phyloP scores from a whole-genome alignment of 164 flowering plant genomes.

The Sextonia rubra region DNA sequence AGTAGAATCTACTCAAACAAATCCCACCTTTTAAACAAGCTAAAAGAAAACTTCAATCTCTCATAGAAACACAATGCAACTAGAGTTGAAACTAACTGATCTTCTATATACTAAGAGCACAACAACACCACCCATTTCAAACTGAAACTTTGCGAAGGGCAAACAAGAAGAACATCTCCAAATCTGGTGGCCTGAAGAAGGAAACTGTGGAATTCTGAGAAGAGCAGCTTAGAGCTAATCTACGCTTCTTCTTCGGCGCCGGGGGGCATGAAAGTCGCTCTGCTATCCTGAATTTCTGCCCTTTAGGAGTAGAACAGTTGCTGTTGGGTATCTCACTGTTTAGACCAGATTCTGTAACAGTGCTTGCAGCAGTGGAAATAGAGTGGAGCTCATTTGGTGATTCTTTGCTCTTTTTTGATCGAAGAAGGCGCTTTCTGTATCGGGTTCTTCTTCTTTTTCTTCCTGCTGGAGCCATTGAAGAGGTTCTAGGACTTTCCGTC shows the following conservation, averaged over 20 bases:
- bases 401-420: constrained; percentile 1
- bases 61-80: neutral
- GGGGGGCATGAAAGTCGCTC: constrained; percentile 42
- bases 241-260: constrained; percentile 52
- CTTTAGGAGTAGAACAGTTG: constrained; percentile 40
- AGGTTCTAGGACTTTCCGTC: neutral
- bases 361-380: neutral
- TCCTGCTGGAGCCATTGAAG: constrained; percentile 10
- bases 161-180: constrained; percentile 45
- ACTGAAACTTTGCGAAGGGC: constrained; percentile 26
- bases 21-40: constrained; percentile 1
- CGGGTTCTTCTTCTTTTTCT: constrained; percentile 16
- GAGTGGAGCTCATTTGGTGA: neutral
- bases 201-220: constrained; percentile 22
- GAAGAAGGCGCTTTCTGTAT: neutral
- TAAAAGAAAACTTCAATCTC: constrained; percentile 1
- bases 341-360: neutral
- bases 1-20: constrained; percentile 9
- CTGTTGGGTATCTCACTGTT: neutral
- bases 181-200: constrained; percentile 41
- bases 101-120: neutral
- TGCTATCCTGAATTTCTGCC: constrained; percentile 34
- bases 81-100: constrained; percentile 8
- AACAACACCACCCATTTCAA: constrained; percentile 3
- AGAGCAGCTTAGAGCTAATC: constrained; percentile 14